phyloP scores from a whole-genome alignment of 2,329 filamentous ascomycete species.

The Penicillium sp. region DNA sequence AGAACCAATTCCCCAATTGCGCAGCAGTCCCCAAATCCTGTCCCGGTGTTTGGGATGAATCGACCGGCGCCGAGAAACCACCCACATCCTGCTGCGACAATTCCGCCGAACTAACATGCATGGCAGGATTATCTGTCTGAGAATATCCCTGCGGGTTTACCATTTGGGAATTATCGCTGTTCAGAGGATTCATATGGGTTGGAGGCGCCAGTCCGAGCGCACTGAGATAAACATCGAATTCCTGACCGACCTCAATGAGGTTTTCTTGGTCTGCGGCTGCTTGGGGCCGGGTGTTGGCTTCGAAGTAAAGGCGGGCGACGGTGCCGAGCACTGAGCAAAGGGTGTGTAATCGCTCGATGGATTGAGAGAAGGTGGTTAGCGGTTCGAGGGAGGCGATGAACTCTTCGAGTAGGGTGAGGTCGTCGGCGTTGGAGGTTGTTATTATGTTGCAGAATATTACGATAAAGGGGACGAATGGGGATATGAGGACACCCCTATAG shows the following conservation, averaged over 20 bases:
- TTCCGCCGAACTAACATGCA: conserved; percentile 4
- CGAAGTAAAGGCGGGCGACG: conserved; percentile 62
- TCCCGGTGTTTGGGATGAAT: conserved; percentile 18
- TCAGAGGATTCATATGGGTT: neutral
- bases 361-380: conserved; percentile 55
- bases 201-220: conserved; percentile 60
- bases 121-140: conserved; percentile 9
- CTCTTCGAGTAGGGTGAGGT: conserved; percentile 56
- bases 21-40: conserved; percentile 2
- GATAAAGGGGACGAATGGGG: conserved; percentile 53
- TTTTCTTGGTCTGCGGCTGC: conserved; percentile 50
- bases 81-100: neutral
- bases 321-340: conserved; percentile 63
- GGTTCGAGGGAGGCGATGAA: conserved; percentile 59
- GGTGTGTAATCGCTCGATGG: conserved; percentile 60
- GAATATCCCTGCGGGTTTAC: conserved; percentile 2
- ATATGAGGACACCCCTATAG: conserved; percentile 41
- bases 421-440: conserved; percentile 53
- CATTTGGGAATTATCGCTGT: neutral
- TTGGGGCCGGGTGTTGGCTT: conserved; percentile 59
- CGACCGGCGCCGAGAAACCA: conserved; percentile 5
- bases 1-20: conserved; percentile 65
- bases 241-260: conserved; percentile 54
- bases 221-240: conserved; percentile 65
- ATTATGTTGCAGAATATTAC: conserved; percentile 52